phyloP scores from a whole-genome alignment of 1,284 basidiomycete genomes.

The Amylostereum areolatum region DNA sequence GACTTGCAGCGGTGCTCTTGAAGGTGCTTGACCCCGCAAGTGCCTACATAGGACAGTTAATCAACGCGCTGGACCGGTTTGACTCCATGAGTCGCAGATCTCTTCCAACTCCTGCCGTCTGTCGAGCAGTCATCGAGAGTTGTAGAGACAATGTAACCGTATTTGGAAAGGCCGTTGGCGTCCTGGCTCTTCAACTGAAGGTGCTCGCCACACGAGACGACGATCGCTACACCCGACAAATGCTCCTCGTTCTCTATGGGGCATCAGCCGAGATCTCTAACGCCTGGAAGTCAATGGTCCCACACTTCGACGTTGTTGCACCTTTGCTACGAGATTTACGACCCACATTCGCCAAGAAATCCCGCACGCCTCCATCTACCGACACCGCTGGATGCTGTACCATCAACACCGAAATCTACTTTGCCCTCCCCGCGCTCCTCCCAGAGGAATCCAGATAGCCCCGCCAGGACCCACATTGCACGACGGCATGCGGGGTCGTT shows the following conservation, averaged over 20 bases:
- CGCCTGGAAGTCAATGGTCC: slow-evolving; percentile 80
- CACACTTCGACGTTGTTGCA: slow-evolving; percentile 68
- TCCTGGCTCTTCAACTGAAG: slow-evolving; percentile 79
- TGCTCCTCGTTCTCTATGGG: slow-evolving; percentile 87
- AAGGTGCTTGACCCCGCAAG: slow-evolving; percentile 86
- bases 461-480: slow-evolving; percentile 35
- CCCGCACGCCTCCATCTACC: slow-evolving; percentile 17
- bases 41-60: slow-evolving; percentile 77
- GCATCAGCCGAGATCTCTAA: slow-evolving; percentile 84
- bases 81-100: slow-evolving; percentile 76
- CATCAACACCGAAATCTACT: slow-evolving; percentile 21
- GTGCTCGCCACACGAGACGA: slow-evolving; percentile 75
- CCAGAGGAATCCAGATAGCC: slow-evolving; percentile 9
- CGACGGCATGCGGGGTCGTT: slow-evolving; percentile 92
- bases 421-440: slow-evolving; percentile 8
- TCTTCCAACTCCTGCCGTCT: slow-evolving; percentile 66
- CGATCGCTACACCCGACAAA: slow-evolving; percentile 82
- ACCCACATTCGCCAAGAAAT: slow-evolving; percentile 25
- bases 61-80: slow-evolving; percentile 88
- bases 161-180: slow-evolving; percentile 83
- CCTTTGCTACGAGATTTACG: slow-evolving; percentile 51
- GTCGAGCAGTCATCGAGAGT: slow-evolving; percentile 76
- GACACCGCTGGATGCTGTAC: slow-evolving; percentile 9
- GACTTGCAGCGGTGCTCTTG: slow-evolving; percentile 75
- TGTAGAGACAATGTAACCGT: slow-evolving; percentile 83